These are phyloP conservation scores for Fusarium decemcellulare DNA, from an alignment of 2,329 filamentous ascomycete species.

Conservation along the genomic window DNA sequence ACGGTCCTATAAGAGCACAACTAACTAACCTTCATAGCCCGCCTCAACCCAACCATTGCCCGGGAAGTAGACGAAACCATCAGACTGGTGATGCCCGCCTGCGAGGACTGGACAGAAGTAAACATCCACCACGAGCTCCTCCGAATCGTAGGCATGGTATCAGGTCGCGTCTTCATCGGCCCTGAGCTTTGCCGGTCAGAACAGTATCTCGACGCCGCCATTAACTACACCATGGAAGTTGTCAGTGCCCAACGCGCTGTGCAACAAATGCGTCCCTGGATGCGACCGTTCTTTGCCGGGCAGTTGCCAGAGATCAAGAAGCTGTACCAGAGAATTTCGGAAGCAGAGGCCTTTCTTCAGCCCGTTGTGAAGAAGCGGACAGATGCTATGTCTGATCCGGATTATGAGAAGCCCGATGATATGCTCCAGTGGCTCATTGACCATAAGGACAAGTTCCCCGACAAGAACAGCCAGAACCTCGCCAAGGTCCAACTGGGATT, in stretches of 20 bases:
- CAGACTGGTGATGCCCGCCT: conserved; percentile 51
- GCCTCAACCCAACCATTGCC: conserved; percentile 55
- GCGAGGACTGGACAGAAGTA: conserved; percentile 57
- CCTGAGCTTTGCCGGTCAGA: conserved; percentile 61
- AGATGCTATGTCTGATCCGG: conserved; percentile 24
- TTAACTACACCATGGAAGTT: conserved; percentile 62
- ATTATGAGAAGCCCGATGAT: conserved; percentile 57
- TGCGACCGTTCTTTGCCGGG: conserved; percentile 51
- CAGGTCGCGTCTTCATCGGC: conserved; percentile 63
- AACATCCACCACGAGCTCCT: conserved; percentile 58
- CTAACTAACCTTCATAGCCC: background rate
- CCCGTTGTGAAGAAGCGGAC: conserved; percentile 53
- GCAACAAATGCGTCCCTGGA: conserved; percentile 47
- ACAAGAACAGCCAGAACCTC: conserved; percentile 52
- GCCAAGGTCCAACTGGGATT: conserved; percentile 60
- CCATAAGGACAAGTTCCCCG: conserved; percentile 51
- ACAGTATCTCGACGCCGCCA: conserved; percentile 61
- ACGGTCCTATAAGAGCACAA: background rate
- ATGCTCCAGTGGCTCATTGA: conserved; percentile 64
- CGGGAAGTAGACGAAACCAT: conserved; percentile 56
- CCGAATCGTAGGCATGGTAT: conserved; percentile 62
- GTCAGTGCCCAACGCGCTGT: conserved; percentile 53
- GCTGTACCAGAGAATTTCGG: conserved; percentile 49
- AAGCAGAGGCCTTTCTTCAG: conserved; percentile 53
- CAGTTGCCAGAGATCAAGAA: conserved; percentile 53